Conservation (phyloP, 2,329 filamentous ascomycete species). For the Penicillium sp. region DNA sequence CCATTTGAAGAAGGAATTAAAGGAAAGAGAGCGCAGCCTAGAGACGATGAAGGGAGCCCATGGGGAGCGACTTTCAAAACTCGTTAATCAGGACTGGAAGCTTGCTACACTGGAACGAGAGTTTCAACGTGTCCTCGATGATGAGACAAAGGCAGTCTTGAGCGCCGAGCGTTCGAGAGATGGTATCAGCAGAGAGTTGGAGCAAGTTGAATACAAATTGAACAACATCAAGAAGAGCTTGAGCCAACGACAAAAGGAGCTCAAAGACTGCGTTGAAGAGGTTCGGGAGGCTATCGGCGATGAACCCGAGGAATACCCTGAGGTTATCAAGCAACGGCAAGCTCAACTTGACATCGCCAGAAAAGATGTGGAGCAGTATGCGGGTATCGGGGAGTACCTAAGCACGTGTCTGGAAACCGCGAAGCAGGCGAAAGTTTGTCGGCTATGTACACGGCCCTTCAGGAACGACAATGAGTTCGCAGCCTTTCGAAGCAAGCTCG, state of each 20-base stretch:
- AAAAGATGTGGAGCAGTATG: conserved; percentile 70
- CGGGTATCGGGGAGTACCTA: conserved; percentile 74
- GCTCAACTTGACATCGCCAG: conserved; percentile 56
- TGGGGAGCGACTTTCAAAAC: conserved; percentile 67
- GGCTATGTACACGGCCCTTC: conserved; percentile 76
- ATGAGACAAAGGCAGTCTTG: conserved; percentile 62
- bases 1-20: conserved; percentile 78
- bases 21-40: conserved; percentile 73
- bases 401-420: conserved; percentile 68
- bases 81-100: conserved; percentile 72
- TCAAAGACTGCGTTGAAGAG: conserved; percentile 64
- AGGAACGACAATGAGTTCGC: conserved; percentile 63
- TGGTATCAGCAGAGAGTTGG: conserved; percentile 70
- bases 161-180: conserved; percentile 75
- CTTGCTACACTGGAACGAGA: conserved; percentile 70
- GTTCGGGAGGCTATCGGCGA: conserved; percentile 64
- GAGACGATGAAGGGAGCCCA: conserved; percentile 79
- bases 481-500: conserved; percentile 68
- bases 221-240: conserved; percentile 68
- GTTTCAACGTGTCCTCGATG: conserved; percentile 68
- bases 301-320: conserved; percentile 56
- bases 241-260: conserved; percentile 67
- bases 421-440: conserved; percentile 72
- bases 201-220: conserved; percentile 76
- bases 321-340: conserved; percentile 58